Evolutionary conservation across 2,329 filamentous ascomycete species (phyloP).

Genomic region (Ophiocordyceps camponoti-saundersi): DNA sequence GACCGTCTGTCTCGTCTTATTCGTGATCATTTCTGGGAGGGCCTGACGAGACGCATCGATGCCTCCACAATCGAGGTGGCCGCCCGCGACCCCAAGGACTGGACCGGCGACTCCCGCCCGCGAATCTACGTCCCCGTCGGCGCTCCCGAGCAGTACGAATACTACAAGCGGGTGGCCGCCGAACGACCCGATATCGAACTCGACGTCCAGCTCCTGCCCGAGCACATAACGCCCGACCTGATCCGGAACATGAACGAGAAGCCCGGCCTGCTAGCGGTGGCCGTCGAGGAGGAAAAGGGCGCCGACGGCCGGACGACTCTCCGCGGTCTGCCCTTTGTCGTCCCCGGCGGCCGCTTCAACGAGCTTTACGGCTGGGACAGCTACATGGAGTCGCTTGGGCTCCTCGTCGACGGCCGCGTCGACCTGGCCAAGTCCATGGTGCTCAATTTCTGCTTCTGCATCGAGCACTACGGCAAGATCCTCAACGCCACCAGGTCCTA

Average conservation of each 20-base stretch:
- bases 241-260: slow-evolving; percentile 73
- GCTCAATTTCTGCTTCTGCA: slow-evolving; percentile 92
- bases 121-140: slow-evolving; percentile 81
- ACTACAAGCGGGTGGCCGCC: slow-evolving; percentile 66
- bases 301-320: slow-evolving; percentile 45
- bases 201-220: slow-evolving; percentile 67
- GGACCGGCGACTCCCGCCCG: slow-evolving; percentile 76
- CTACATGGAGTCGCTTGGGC: slow-evolving; percentile 90
- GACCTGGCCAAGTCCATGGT: slow-evolving; percentile 92
- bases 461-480: slow-evolving; percentile 96
- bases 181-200: slow-evolving; percentile 70
- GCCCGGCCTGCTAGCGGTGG: slow-evolving; percentile 77
- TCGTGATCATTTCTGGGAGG: slow-evolving; percentile 81
- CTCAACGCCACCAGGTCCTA: slow-evolving; percentile 93
- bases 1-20: slow-evolving; percentile 75
- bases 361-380: slow-evolving; percentile 98
- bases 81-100: slow-evolving; percentile 84
- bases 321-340: slow-evolving; percentile 81
- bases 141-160: slow-evolving; percentile 74
- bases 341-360: slow-evolving; percentile 93
- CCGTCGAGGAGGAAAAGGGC: slow-evolving; percentile 62
- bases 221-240: slow-evolving; percentile 63
- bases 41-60: slow-evolving; percentile 78
- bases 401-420: slow-evolving; percentile 70
- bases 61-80: slow-evolving; percentile 74